Conservation (phyloP, 2,329 filamentous ascomycete genomes). For the Aspergillus novoparasiticus region DNA sequence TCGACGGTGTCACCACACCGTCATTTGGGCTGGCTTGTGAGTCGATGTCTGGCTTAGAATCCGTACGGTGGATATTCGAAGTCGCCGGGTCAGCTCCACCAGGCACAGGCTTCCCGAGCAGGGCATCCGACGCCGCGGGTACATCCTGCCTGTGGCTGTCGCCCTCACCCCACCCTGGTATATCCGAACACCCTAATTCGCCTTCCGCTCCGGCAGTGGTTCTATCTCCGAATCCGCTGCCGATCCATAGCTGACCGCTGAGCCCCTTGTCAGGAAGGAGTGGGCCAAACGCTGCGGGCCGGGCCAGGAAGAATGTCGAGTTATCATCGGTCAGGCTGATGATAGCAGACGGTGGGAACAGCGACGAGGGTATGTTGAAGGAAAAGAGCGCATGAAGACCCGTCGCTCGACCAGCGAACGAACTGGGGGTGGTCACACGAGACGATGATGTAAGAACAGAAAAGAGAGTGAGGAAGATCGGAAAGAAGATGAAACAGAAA, state of each 20-base stretch:
- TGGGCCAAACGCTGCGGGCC: constrained; percentile 91
- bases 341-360: constrained; percentile 93
- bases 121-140: constrained; percentile 24
- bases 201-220: constrained; percentile 63
- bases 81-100: constrained; percentile 23
- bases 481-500: constrained; percentile 51
- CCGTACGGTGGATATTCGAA: constrained; percentile 23
- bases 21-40: constrained; percentile 22
- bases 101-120: constrained; percentile 25
- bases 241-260: constrained; percentile 90
- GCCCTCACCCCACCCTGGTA: constrained; percentile 79
- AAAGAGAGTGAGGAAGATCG: constrained; percentile 51
- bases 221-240: constrained; percentile 82
- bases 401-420: constrained; percentile 44
- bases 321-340: constrained; percentile 98
- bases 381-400: constrained; percentile 65
- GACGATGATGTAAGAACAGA: constrained; percentile 47
- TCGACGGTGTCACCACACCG: constrained; percentile 24
- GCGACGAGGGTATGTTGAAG: constrained; percentile 75
- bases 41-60: constrained; percentile 26
- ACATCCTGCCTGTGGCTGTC: constrained; percentile 38
- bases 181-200: constrained; percentile 92
- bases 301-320: constrained; percentile 91
- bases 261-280: constrained; percentile 73
- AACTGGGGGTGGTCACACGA: constrained; percentile 39